Base-by-base conservation (phyloP, 208 protist genomes). In the Crithidia brevicula region DNA sequence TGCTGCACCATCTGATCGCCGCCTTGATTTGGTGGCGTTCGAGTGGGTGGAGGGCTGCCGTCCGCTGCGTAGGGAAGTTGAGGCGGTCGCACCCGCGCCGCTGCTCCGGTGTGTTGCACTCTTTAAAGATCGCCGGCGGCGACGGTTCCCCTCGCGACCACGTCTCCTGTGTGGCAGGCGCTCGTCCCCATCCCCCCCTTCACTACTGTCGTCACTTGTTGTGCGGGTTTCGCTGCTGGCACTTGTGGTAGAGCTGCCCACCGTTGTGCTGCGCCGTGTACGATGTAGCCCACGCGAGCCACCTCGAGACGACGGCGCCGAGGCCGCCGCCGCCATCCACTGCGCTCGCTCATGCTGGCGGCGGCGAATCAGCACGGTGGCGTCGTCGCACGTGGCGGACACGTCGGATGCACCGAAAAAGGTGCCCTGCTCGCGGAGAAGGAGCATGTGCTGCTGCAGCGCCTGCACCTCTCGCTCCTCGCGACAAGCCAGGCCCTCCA, bases 361-460 rank as follows among this genome's bases (percentile, higher is more conserved):
- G 3, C 66, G 56, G 1, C 74, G 74, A 11, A 76, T 63, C 0
- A 74, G 46, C 46, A 73, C 70, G 10, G 70, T 81, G 16, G 63
- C 56, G n/a, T 50, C 60, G 47, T 81, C 79, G 52, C 79, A 85
- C 16, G 79, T 81, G 33, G 79, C 69, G 30, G 62, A 79, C 1
- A 72, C 68, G 38, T 81, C 74, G 18, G 78, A 83, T 28, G 67
- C 49, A 23, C 79, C 77, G 20, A 78, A 36, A 31, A 70, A 50
- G 23, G 31, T 62, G 31, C 54, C 58, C 38, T 69, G 49, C 45
- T 76, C 66, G 3, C 61, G 72, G 16, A 71, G 43, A 27, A 80
- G 59, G 15, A 94, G 52, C 80, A 91, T 84, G 25, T 82, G 77
- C 67, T 91, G 88, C 72, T 88, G 83, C 50, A 90, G 57, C 11